Evolutionary conservation across 1,284 basidiomycete genomes (phyloP), one percentile per base, ranked within the genome.

Genomic region (Bjerkandera adusta): DNA sequence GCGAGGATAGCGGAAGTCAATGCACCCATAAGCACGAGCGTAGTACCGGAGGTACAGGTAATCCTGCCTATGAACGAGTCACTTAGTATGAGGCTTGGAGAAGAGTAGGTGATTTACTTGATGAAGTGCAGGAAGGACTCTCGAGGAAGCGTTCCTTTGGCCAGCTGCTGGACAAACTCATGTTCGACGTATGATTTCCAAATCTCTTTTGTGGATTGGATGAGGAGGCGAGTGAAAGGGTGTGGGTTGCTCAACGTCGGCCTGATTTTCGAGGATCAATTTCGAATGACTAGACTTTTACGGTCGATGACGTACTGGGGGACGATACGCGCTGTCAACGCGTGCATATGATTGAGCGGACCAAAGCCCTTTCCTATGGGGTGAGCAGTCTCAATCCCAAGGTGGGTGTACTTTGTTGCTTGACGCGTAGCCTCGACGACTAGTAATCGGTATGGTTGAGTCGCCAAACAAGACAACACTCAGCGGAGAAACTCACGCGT

Each of bases 291-390:
- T 25, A 25, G 22, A 5, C 29, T 15, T 16, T 48, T 11, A 30
- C 13, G 4, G 15, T 21, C 29, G 36, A 22, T 37, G 16, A 66
- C 81, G 57, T 56, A 91, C 90, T 68, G 69, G 2, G 81, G 79
- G 15, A 95, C 63, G 2, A 70, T 58, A 0, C 76, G 69, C 8
- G 58, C 66, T 1, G 69, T 62, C n/a, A 84, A 68, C 0, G 79
- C 70, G 60, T 92, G 88, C 44, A 86, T 71, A 62, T 98, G 94
- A 64, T 97, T 92, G 16, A 98, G 73, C 1, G 95, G 93, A 0
- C 93, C 94, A 47, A 86, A 70, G 0, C 95, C 94, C 6, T 71
- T 65, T 1, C 94, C 95, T 1, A 96, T 76, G 0, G 78, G 66
- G 36, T 75, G 69, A 0, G 93, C 86, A 0, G 80, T 77, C 26